Evolutionary conservation across 768 basidiomycete genomes (phyloP), one percentile per base, ranked within the genome.

Genomic region (Tulasnella sp.): DNA sequence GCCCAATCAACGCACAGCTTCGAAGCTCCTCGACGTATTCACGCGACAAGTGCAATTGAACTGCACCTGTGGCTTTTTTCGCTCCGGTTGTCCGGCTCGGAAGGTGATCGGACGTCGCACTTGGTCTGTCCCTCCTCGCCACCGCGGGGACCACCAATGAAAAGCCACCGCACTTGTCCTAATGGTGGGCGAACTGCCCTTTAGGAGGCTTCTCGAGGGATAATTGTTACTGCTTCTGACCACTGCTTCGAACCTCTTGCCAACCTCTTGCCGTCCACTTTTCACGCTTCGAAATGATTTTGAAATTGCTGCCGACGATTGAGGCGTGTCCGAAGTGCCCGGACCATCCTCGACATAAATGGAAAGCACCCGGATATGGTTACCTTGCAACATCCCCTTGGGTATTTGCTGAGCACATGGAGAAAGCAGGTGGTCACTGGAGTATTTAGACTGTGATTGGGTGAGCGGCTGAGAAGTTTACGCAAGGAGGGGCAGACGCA

Each of bases 381-480:
- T 67, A 67, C 61, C 15, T 44, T 35, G 32, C 61, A 67, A 32
- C 5, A 20, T 11, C 6, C 6, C 57, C 57, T 23, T 61, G n/a
- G n/a, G 1, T 26, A 35, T 67, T 67, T 35, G 16, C 2, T 67
- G 29, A 29, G 29, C 61, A 35, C 61, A 67, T 67, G 61, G 61
- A 67, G 26, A 51, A n/a, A 51, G 51, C 51, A 51, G 51, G n/a
- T 48, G 48, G 57, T 13, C 20, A 26, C n/a, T 61, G 57, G 57
- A 61, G 29, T 67, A 67, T 10, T 32, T 67, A 67, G 61, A 29
- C 29, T 67, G 61, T 67, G 61, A 67, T 67, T 67, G 61, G 61
- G 61, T 67, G 61, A 67, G 61, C 61, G 61, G 57, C 29, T 67
- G 61, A 67, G 61, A 67, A 67, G 61, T 67, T 67, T 67, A 67